Conservation (phyloP, 2,329 filamentous ascomycete genomes). For the Arthrinium phaeospermum region DNA sequence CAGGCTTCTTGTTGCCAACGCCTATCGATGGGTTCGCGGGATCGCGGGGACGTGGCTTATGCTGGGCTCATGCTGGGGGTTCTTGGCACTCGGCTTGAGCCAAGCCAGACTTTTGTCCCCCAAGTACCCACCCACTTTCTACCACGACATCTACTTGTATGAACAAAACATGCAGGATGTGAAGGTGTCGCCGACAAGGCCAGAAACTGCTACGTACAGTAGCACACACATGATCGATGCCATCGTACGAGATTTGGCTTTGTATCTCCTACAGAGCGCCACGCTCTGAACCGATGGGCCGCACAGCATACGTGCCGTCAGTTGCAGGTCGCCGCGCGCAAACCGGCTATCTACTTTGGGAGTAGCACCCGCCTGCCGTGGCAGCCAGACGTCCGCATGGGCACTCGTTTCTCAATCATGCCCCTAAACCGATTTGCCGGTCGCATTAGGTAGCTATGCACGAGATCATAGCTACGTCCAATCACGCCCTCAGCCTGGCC, state of each 20-base stretch:
- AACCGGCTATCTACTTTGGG: background rate
- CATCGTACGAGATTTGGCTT: background rate
- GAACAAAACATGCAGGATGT: background rate
- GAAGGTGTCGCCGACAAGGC: background rate
- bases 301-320: background rate
- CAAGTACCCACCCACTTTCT: background rate
- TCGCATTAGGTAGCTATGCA: background rate
- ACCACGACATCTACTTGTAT: background rate
- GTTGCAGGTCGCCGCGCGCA: background rate
- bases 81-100: background rate
- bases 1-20: background rate
- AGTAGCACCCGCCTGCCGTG: background rate
- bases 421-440: background rate
- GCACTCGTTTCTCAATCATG: background rate
- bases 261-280: background rate
- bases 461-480: background rate
- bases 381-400: background rate
- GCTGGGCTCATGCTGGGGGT: background rate
- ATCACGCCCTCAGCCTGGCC: background rate
- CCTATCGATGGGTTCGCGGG: background rate
- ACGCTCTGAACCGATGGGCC: background rate
- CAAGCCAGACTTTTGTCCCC: background rate
- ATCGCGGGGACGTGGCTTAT: too few species aligned
- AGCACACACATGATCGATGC: constrained; percentile 1
- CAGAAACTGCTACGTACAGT: background rate